Conservation (phyloP, 345 rosid species). For the Citrus maxima region DNA sequence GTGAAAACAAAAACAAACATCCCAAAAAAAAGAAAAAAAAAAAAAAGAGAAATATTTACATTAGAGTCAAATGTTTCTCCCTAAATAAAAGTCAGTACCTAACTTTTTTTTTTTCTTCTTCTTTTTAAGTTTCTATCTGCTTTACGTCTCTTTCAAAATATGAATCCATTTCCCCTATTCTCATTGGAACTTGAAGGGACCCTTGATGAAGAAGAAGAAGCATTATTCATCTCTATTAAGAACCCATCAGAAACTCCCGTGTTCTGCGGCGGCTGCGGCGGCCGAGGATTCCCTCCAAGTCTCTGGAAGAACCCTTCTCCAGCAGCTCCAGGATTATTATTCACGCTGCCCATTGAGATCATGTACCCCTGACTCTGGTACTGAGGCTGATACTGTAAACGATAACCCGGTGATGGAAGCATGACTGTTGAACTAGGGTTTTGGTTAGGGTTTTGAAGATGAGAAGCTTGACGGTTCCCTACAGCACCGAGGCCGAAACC, state of each 20-base stretch:
- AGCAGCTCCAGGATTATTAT: not conserved
- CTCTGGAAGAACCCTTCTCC: constrained; percentile 30
- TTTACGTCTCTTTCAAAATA: constrained; percentile 36
- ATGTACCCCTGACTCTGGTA: constrained; percentile 25
- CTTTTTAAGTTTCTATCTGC: not conserved
- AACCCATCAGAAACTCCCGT: constrained; percentile 19
- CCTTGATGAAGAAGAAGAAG: constrained; percentile 16
- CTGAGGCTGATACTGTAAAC: constrained; percentile 29
- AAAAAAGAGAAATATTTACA: constrained; percentile 10
- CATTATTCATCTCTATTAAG: constrained; percentile 9
- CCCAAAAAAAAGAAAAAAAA: not conserved
- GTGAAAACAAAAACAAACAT: not conserved
- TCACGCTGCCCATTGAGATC: constrained; percentile 37
- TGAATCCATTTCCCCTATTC: constrained; percentile 33
- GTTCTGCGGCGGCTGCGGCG: constrained; percentile 3
- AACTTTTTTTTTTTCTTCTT: constrained; percentile 11
- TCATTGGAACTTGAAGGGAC: constrained; percentile 30
- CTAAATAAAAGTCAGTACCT: constrained; percentile 43
- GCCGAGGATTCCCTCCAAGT: constrained; percentile 25
- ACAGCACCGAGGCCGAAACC: constrained; percentile 19
- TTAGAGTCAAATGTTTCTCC: constrained; percentile 24
- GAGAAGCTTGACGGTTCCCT: constrained; percentile 19
- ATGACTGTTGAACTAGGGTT: constrained; percentile 1
- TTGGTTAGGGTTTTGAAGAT: constrained; percentile 1
- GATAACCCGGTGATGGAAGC: constrained; percentile 16